Evolutionary conservation across 352 stramenopile species (phyloP), one percentile per base, ranked within the genome.

Genomic region (Elongisporangium anandrum): DNA sequence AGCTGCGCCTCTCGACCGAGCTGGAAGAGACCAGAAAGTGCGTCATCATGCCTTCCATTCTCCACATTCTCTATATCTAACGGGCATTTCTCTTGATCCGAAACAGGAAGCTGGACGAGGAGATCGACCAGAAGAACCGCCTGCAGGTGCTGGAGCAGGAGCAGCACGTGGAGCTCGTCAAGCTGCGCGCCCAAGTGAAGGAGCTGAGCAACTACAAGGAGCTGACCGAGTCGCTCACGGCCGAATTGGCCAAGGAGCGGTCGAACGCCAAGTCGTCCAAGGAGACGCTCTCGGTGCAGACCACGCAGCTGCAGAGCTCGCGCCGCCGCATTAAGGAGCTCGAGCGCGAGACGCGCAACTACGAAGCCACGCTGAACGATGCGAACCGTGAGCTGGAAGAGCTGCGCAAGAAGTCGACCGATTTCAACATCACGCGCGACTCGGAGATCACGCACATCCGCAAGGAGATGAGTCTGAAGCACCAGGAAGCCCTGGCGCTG

Each of bases 101-200:
- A n/a, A n/a, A 15, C 26, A 87, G 77, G 68, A 89, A 91, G 62
- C 70, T 90, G 55, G 77, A 92, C 58, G 63, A 84, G 50, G 85
- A 90, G 59, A 65, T 90, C 57, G 82, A 92, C 52, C 78, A 90
- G 57, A 91, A 88, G 54, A 69, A 75, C 17, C 75, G 77, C 1
- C 69, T 92, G 19, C 79, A 92, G 63, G 74, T 86, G 54, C 72
- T 92, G 16, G 85, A 91, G 65, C 79, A 92, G 65, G 82, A 94
- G 59, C 83, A 92, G 62, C 64, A 92, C 60, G 75, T 79, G 19
- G 82, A 94, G 63, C 58, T 94, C 2, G 72, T 90, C 38, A 90
- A 89, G 64, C 61, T 94, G 26, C 81, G 82, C 34, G 70, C 70
- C 10, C 81, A 90, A 59, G 80, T 90, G 54, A 82, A 82, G 50